Conservation (phyloP, 305 asterid species). For the Fraxinus greggii region DNA sequence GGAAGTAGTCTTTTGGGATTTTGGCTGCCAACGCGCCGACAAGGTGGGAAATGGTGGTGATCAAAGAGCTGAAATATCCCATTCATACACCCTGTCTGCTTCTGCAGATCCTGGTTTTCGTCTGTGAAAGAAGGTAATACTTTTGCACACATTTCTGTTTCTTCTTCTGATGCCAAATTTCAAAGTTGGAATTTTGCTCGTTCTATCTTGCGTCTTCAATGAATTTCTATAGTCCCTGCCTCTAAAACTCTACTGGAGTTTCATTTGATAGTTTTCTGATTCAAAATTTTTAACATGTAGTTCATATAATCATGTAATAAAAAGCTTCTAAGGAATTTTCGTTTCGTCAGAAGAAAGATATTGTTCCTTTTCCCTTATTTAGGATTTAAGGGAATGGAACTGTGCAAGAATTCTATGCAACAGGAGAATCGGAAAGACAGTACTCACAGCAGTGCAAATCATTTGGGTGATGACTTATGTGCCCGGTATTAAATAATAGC, state of each 20-base stretch:
- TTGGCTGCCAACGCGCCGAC: slow-evolving; percentile 50
- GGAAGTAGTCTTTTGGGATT: slow-evolving; percentile 59
- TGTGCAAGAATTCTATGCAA: slow-evolving; percentile 9
- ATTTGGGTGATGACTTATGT: slow-evolving; percentile 35
- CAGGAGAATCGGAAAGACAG: slow-evolving; percentile 25
- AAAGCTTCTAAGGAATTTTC: slow-evolving; percentile 22
- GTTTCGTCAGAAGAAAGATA: slow-evolving; percentile 22
- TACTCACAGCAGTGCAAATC: slow-evolving; percentile 44
- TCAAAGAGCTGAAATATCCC: slow-evolving; percentile 85
- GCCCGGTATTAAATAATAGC: slow-evolving; percentile 33
- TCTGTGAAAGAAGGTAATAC: slow-evolving; percentile 44
- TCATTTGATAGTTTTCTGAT: slow-evolving; percentile 29
- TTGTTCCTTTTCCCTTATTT: slow-evolving; percentile 27
- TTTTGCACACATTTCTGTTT: slow-evolving; percentile 49
- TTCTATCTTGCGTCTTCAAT: slow-evolving; percentile 25
- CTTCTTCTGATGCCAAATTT: slow-evolving; percentile 20
- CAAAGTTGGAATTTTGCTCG: slow-evolving; percentile 7
- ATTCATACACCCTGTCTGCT: slow-evolving; percentile 94
- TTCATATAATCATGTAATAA: slow-evolving; percentile 29
- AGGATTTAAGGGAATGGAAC: slow-evolving; percentile 9
- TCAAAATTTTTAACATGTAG: slow-evolving; percentile 25
- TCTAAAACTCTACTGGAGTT: slow-evolving; percentile 6
- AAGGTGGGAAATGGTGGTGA: slow-evolving; percentile 61
- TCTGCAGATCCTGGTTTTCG: slow-evolving; percentile 57
- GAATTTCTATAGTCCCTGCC: not conserved